Evolutionary conservation across 2,329 filamentous ascomycete species (phyloP), one percentile per base, ranked within the genome.

Genomic region (Dactylellina leptospora): DNA sequence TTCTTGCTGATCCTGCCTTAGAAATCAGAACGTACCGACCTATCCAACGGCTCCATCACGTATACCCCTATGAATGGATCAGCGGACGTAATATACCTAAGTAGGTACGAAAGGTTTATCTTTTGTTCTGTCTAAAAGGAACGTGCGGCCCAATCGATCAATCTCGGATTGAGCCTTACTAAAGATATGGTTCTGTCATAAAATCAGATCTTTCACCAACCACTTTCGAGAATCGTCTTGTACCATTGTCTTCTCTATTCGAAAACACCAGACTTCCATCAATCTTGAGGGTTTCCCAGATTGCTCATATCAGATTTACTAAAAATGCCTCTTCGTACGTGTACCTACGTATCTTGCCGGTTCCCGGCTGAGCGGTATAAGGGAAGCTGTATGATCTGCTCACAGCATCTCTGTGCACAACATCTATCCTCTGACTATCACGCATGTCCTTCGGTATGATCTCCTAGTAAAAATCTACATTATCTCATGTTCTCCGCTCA

Each of bases 381-480:
- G 28, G 55, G 42, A 25, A 25, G 33, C 25, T 60, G 55, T 38
- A 50, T 60, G 27, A 45, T 50, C 55, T 60, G 55, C 47, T 45
- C 42, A 30, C 44, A 38, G 42, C 55, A 50, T 33, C 55, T 50
- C 42, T 60, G 55, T 50, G 27, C 47, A 27, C 33, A 33, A 27
- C 55, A 60, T 60, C 16, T 60, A 11, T 50, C 30, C 38, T 50
- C 42, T 27, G 42, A 36, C 8, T 60, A 48, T 33, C 55, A 60
- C 33, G 27, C 8, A 50, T 60, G 42, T 18, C 55, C 42, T 25
- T 38, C 42, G 33, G 55, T 38, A 60, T 50, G 42, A 18, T 18
- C 33, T 22, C n/a, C 40, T 50, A 5, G 16, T 47, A 50, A n/a
- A 22, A 16, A 30, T 18, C 2, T 30, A 8, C 6, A 36, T 50